phyloP scores from a whole-genome alignment of 345 rosid species.

The Acer yangbiense region DNA sequence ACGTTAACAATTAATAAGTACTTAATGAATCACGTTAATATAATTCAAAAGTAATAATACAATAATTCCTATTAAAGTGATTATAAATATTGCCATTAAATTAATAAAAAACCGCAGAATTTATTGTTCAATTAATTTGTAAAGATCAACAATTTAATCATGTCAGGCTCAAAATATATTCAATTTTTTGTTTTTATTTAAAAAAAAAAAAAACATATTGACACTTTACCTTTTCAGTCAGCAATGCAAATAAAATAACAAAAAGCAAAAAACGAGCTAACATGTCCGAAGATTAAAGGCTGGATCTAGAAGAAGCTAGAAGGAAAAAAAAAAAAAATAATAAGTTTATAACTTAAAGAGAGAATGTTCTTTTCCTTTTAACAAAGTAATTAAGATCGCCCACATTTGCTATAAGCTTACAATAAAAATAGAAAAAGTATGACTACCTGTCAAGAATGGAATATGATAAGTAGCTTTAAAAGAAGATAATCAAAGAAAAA shows the following conservation, averaged over 20 bases:
- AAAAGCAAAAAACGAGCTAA: background rate
- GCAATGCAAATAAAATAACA: background rate
- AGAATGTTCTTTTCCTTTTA: slow-evolving; percentile 12
- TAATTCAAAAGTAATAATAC: background rate
- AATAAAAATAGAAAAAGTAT: slow-evolving; percentile 3
- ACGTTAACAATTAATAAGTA: background rate
- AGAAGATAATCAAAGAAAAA: slow-evolving; percentile 12
- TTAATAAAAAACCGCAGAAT: too few species aligned
- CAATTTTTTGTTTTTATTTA: too few species aligned
- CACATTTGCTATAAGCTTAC: background rate
- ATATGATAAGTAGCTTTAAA: slow-evolving; percentile 29
- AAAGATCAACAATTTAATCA: too few species aligned
- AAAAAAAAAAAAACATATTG: background rate
- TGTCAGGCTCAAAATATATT: too few species aligned
- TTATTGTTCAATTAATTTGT: too few species aligned
- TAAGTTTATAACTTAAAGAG: background rate
- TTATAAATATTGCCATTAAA: too few species aligned
- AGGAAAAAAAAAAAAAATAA: background rate
- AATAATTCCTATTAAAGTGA: too few species aligned
- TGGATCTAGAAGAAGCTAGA: background rate
- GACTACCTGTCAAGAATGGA: slow-evolving; percentile 38
- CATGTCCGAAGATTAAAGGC: background rate
- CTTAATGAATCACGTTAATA: background rate
- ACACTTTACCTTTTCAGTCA: background rate
- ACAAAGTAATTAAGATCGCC: slow-evolving; percentile 26